Conservation (phyloP, 73 alveolate species). For the Paramecium primaurelia region DNA sequence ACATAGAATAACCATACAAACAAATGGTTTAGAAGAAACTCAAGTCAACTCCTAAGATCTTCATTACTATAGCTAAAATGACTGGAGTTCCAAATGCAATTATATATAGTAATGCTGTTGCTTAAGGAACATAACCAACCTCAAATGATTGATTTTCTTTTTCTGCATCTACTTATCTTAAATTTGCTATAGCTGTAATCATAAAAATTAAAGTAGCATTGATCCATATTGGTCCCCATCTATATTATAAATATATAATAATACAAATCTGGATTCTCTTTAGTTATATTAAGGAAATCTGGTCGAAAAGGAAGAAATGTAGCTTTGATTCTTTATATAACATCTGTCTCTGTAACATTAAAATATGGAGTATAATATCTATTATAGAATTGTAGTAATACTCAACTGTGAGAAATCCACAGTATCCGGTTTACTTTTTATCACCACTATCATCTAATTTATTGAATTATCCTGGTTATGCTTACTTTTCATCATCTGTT, state of each 20-base stretch:
- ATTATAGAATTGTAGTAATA: neutral
- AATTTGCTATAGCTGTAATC: constrained; percentile 18
- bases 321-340: neutral
- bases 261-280: constrained; percentile 38
- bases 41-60: neutral
- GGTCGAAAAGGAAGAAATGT: constrained; percentile 22
- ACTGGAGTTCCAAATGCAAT: constrained; percentile 28
- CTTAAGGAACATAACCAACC: constrained; percentile 18
- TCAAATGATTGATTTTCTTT: neutral
- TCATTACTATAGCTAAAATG: neutral
- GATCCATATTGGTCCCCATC: constrained; percentile 45
- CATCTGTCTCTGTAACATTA: constrained; percentile 19
- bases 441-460: neutral
- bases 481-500: neutral
- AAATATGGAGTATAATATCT: constrained; percentile 23
- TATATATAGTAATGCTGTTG: neutral
- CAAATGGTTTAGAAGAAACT: constrained; percentile 6
- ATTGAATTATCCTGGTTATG: neutral
- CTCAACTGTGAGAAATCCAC: neutral
- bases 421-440: neutral
- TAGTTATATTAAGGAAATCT: neutral
- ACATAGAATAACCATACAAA: constrained; percentile 18
- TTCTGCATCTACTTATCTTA: neutral
- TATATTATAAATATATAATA: neutral
- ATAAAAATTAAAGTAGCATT: neutral